Evolutionary conservation across 352 stramenopile genomes (phyloP), one percentile per base, ranked within the genome.

Genomic region (Pythium aphanidermatum): DNA sequence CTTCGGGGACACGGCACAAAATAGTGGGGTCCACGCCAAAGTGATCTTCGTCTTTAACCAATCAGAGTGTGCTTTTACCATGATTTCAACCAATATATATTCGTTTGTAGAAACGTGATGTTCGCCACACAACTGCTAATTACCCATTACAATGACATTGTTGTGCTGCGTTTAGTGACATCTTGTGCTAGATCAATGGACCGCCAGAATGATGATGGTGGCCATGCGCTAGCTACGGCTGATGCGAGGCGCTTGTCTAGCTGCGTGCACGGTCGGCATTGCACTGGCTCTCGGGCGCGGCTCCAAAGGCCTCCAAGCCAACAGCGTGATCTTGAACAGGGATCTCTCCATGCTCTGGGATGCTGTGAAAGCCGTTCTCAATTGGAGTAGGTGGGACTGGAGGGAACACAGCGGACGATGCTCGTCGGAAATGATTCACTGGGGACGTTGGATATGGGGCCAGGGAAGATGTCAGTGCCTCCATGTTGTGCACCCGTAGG

Each of bases 341-440:
- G n/a, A n/a, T n/a, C n/a, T n/a, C n/a, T n/a, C n/a, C n/a, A n/a
- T n/a, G n/a, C n/a, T n/a, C n/a, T n/a, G n/a, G n/a, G n/a, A 35
- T 51, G 29, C 43, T 27, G 11, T 24, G 9, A 24, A 49, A 28
- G 23, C 8, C 23, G 38, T 44, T 43, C 17, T n/a, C n/a, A n/a
- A n/a, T n/a, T 33, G 8, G 33, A 7, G n/a, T 31, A 2, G 53
- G 40, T 7, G 46, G 55, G 4, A 58, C 60, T n/a, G 72, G 68
- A 29, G 53, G 53, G 17, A 58, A 39, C 14, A 53, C 33, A 2
- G 55, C 55, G n/a, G 55, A 57, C 19, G 68, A 72, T 10, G 66
- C 55, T 16, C 78, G 65, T 26, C 72, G 65, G 28, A 83, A 85
- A 42, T 87, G 75, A 51, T 83, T 79, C 43, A 83, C 51, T 0